A percentile compares a stretch with the other conserved stretches of the same genome.
phyloP scores from a whole-genome alignment of 2,329 filamentous ascomycete genomes.

The Claviceps sp. region DNA sequence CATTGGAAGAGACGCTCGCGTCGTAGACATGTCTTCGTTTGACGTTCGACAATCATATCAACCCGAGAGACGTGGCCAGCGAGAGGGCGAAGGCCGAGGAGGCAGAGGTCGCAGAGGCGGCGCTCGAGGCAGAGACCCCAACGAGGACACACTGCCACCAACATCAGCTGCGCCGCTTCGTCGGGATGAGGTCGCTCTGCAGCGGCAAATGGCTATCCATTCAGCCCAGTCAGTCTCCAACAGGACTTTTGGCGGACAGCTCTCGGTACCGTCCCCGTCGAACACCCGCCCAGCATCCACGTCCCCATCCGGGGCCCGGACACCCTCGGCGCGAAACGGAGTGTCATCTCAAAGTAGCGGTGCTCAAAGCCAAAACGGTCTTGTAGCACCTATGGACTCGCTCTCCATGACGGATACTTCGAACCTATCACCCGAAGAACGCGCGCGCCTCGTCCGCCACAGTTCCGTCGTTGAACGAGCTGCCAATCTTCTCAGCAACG shows the following conservation, averaged over 20 bases:
- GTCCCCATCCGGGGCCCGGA: slow-evolving; percentile 1
- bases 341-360: neutral
- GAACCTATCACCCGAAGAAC: slow-evolving; percentile 59
- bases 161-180: slow-evolving; percentile 70
- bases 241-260: slow-evolving; percentile 72
- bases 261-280: slow-evolving; percentile 36
- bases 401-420: slow-evolving; percentile 36
- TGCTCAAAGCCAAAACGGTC: slow-evolving; percentile 7
- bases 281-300: neutral
- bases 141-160: slow-evolving; percentile 63
- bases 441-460: slow-evolving; percentile 68
- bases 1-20: slow-evolving; percentile 64
- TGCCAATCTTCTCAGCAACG: slow-evolving; percentile 64
- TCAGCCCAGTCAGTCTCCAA: slow-evolving; percentile 69
- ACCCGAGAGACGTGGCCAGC: slow-evolving; percentile 29
- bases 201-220: slow-evolving; percentile 83
- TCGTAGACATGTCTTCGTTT: slow-evolving; percentile 80
- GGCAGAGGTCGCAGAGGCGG: slow-evolving; percentile 28
- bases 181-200: slow-evolving; percentile 80
- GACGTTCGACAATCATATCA: slow-evolving; percentile 65
- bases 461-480: slow-evolving; percentile 77
- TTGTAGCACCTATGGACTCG: slow-evolving; percentile 30
- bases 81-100: slow-evolving; percentile 26
- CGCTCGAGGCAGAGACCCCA: slow-evolving; percentile 67
- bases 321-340: slow-evolving; percentile 12